Evolutionary conservation across 352 stramenopile species (phyloP), one percentile per base, ranked within the genome.

Genomic region (Phytophthora idaei): DNA sequence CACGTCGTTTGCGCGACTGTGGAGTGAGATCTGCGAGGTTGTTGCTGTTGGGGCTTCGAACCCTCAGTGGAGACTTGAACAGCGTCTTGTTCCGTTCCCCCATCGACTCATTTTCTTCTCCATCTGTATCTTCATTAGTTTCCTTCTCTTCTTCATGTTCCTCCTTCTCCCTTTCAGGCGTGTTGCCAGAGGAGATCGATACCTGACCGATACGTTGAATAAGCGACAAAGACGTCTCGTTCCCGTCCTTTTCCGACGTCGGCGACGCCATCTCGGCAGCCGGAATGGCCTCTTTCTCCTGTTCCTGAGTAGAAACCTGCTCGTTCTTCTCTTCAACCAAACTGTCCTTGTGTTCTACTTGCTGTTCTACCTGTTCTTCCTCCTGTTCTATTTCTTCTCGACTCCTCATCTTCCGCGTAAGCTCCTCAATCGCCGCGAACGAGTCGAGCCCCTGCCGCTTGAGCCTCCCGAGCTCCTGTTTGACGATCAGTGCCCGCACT

Each of bases 321-420:
- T 57, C 36, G 28, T 46, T 52, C 51, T 46, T 63, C 28, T 53
- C 39, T 25, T 71, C 42, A n/a, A 37, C 17, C 41, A 29, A 17
- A n/a, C 17, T 63, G 5, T 21, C n/a, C 5, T 21, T 51, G 12
- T 49, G 32, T 49, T 45, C 54, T 50, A 28, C 54, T 27, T 61
- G 21, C 12, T 52, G 31, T 42, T 48, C 44, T 41, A 50, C 46
- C 21, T 48, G 34, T 10, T 51, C 11, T 47, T 58, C 57, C 48
- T 29, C 59, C 32, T 56, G 14, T 27, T 58, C 52, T 25, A 45
- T 21, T 15, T 70, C 51, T 36, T 61, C 61, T 17, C 58, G n/a
- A 36, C 78, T 71, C 56, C 83, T 82, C 87, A 95, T 94, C 66
- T 95, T 95, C 7, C 82, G 69, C 32, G 87, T 95, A 1, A 95